These are phyloP conservation scores for Ogataea hybrid DNA, from an alignment of 1,139 yeast species.

Conservation along the genomic window DNA sequence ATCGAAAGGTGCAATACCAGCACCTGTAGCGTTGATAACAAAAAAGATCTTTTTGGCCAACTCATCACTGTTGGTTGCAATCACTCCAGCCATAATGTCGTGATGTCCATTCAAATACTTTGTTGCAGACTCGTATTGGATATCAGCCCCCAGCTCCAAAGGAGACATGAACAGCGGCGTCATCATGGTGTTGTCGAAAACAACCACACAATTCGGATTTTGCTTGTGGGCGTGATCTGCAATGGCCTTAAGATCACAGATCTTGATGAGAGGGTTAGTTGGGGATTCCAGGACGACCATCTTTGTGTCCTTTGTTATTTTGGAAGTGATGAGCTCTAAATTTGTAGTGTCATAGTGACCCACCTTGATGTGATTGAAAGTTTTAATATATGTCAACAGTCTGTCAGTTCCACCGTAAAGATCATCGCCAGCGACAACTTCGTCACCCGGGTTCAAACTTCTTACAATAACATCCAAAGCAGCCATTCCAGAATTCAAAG, in stretches of 20 bases:
- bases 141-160: conserved; percentile 80
- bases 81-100: conserved; percentile 92
- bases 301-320: conserved; percentile 53
- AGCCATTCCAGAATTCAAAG: conserved; percentile 91
- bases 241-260: conserved; percentile 71
- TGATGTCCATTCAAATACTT: conserved; percentile 92
- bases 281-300: conserved; percentile 87
- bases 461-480: conserved; percentile 83
- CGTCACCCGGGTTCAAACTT: conserved; percentile 71
- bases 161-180: conserved; percentile 86
- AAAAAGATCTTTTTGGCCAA: conserved; percentile 70
- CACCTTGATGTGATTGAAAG: conserved; percentile 66
- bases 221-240: conserved; percentile 62
- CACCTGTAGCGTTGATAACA: conserved; percentile 85
- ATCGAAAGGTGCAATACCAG: conserved; percentile 89
- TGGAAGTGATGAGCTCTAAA: conserved; percentile 53
- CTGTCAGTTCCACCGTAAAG: conserved; percentile 92
- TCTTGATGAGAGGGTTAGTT: conserved; percentile 87
- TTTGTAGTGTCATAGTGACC: conserved; percentile 83
- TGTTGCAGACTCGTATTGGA: conserved; percentile 91
- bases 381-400: conserved; percentile 68
- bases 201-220: conserved; percentile 70
- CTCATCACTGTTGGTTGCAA: conserved; percentile 63
- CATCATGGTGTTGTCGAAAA: conserved; percentile 96
- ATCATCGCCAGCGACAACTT: conserved; percentile 90